These are phyloP conservation scores for Ascochyta pisi DNA, from an alignment of 2,329 filamentous ascomycete species.

Conservation along the genomic window DNA sequence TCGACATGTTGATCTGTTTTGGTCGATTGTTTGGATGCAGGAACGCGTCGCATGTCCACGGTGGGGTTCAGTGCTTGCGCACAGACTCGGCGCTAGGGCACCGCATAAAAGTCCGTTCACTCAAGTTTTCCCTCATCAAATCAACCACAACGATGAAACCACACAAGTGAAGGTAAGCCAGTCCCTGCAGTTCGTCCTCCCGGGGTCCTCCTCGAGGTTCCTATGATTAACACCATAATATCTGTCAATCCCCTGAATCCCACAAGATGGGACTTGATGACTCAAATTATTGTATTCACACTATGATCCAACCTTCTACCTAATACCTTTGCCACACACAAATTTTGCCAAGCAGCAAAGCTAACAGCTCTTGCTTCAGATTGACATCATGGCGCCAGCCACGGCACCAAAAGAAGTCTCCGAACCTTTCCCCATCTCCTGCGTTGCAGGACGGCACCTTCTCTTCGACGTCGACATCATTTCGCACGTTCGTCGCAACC, in stretches of 20 bases:
- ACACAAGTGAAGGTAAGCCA: constrained; percentile 46
- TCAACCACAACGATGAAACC: constrained; percentile 42
- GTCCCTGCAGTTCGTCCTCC: constrained; percentile 9
- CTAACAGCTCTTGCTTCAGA: constrained; percentile 31
- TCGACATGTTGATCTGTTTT: constrained; percentile 28
- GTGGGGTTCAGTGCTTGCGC: constrained; percentile 8
- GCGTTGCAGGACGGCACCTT: constrained; percentile 80
- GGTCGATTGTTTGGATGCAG: constrained; percentile 18
- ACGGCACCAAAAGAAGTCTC: constrained; percentile 41
- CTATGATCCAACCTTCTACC: constrained; percentile 39
- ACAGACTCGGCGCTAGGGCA: constrained; percentile 23
- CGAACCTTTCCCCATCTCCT: constrained; percentile 78
- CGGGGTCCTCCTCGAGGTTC: constrained; percentile 15
- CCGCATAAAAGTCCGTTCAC: constrained; percentile 26
- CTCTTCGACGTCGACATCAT: constrained; percentile 87
- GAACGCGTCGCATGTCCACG: constrained; percentile 12
- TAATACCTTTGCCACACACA: constrained; percentile 9
- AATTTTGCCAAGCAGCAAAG: constrained; percentile 20
- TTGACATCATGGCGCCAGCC: constrained; percentile 39
- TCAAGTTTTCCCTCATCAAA: constrained; percentile 17
- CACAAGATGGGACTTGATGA: constrained; percentile 58
- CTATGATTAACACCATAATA: constrained; percentile 72
- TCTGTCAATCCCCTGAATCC: constrained; percentile 85
- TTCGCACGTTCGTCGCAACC: constrained; percentile 75
- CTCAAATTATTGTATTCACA: constrained; percentile 51